Base-by-base conservation (phyloP, 1,284 basidiomycete genomes). In the Agaricales sp. region DNA sequence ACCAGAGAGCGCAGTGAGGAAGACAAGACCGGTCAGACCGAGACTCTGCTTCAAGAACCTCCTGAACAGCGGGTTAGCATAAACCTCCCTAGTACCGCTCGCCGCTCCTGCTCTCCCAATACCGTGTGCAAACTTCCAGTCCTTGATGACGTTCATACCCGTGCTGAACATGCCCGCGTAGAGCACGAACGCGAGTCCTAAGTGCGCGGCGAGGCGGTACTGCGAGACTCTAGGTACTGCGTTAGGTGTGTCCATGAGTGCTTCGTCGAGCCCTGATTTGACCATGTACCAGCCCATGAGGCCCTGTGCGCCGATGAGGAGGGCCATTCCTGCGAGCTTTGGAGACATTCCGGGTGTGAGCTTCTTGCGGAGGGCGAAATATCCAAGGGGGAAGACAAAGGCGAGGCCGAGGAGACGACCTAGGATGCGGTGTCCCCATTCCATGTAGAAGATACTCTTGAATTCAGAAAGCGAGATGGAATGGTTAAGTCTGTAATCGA, bases 201-300 rank as follows among this genome's bases (percentile, higher is more conserved):
- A 77, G 65, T 99, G 96, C 21, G 93, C 89, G 0, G 95, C 95
- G 14, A 99, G 79, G 4, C 96, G 78, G 67, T 99, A 99, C 64
- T 99, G 96, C 26, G 90, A 94, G 13, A 99, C 96, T 1, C 96
- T 84, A 1, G 96, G 92, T 6, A 93, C 84, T 12, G 84, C 81
- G n/a, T 82, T 83, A 13, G 89, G 88, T 16, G 76, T 85, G 11
- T 82, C 77, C 67, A 96, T 73, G 51, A 92, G 72, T 16, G 87
- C 77, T 51, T 91, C 80, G 58, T 92, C 87, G 11, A 99, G 73
- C 1, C 96, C 96, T 8, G 92, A 95, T 63, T 96, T 90, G 53
- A 99, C 96, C 96, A 99, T 99, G 73, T 96, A 96, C 96, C 96
- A 99, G 22, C 96, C 96, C 18, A 99, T 74, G 14, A 80, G 78